Evolutionary conservation across 805 yeast species (phyloP), one percentile per base, ranked within the genome.

Genomic region (Yamadazyma phyllophila): DNA sequence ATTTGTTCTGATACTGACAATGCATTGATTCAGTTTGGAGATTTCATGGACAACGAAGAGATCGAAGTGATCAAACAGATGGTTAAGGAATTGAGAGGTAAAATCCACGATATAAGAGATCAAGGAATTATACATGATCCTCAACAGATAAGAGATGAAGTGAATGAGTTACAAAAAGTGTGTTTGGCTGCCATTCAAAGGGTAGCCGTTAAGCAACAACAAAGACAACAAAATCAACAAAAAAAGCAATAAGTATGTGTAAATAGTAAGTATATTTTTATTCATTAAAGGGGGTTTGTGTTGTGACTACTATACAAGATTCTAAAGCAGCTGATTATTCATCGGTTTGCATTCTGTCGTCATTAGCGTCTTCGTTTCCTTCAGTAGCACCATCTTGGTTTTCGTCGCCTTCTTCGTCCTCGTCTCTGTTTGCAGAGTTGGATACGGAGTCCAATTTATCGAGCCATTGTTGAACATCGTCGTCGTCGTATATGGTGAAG

Each of bases 1-100:
- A 75, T 85, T 42, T 80, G 89, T 55, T 83, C 85, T 58, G 99
- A 94, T 66, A 89, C 96, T 42, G 97, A 90, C 66, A 77, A 78
- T 67, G 92, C 96, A 8, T 71, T 94, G 51, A 73, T 73, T 54
- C 96, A 88, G 69, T 89, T 85, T 60, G 75, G 76, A 7, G 63
- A 66, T 7, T 49, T 65, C 7, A 74, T 81, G 75, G 68, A 63
- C 3, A 50, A 61, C 6, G 80, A 70, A 49, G 89, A 83, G 56
- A 77, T 73, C 60, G 47, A 50, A 1, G 44, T 32, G 7, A 65
- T 71, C 11, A 29, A 34, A 6, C 39, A 20, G 1, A 50, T 43
- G 30, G 47, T 69, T 1, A 47, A 39, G 12, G 54, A 44, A 0
- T 58, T 71, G 35, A 56, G 64, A 36, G 17, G 5, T 7, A 63